These are phyloP conservation scores for Claviceps africana DNA, from an alignment of 2,329 filamentous ascomycete species.

Conservation along the genomic window DNA sequence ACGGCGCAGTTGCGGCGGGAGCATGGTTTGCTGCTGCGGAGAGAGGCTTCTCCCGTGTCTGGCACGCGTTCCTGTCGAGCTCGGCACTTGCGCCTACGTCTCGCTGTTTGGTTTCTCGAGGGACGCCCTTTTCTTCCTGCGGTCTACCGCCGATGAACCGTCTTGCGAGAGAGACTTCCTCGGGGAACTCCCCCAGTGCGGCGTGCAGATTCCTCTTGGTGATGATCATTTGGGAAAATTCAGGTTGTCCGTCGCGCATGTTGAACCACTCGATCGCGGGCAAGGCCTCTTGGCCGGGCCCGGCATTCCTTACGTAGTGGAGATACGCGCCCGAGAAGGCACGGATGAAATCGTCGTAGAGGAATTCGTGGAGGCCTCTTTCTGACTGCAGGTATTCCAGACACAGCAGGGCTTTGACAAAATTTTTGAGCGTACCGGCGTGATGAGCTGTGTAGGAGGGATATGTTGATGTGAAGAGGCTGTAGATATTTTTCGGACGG, in stretches of 20 bases:
- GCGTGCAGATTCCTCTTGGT: conserved; percentile 20
- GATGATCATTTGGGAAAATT: conserved; percentile 21
- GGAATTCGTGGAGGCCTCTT: conserved; percentile 23
- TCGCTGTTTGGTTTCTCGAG: background rate
- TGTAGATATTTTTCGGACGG: conserved; percentile 12
- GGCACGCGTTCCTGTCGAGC: background rate
- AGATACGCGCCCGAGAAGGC: conserved; percentile 28
- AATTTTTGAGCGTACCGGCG: conserved; percentile 23
- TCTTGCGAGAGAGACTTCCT: conserved; percentile 15
- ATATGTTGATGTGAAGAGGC: conserved; percentile 28
- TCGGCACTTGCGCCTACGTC: conserved; percentile 1
- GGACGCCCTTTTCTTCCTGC: background rate
- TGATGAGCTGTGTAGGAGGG: conserved; percentile 28
- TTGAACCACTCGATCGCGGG: conserved; percentile 30
- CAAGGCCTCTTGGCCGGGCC: conserved; percentile 15
- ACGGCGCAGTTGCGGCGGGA: conserved; percentile 4
- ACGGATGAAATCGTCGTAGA: conserved; percentile 41
- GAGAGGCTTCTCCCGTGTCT: background rate
- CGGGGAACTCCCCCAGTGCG: conserved; percentile 20
- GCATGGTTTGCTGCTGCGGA: background rate
- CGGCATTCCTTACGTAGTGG: conserved; percentile 22
- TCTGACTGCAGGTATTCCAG: conserved; percentile 24
- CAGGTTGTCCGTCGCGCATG: conserved; percentile 13
- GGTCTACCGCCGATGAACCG: background rate
- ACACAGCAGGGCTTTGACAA: conserved; percentile 31